Base-by-base conservation (phyloP, 345 rosid species). In the Orychophragmus violaceus region DNA sequence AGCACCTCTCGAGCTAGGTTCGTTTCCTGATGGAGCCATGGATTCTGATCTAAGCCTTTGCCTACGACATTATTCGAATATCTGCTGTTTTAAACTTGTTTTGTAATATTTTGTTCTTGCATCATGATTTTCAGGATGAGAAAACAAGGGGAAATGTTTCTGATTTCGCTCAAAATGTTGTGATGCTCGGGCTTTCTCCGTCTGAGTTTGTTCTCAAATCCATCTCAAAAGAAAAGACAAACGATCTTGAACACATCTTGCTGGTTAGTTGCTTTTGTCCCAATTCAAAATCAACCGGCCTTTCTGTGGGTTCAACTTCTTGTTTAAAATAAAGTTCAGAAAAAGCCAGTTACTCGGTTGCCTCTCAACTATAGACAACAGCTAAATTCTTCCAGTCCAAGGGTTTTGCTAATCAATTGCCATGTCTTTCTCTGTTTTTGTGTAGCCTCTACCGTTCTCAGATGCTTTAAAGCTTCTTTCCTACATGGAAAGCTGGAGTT, bases 401-500 rank as follows among this genome's bases (percentile, higher is more conserved):
- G 57, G 27, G 4, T 53, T 24, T 52, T 52, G 24, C 45, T 72
- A 24, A 71, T 39, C 27, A 37, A 9, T 27, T 16, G 18, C 25
- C n/a, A 5, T 71, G 42, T 14, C 56, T 18, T 41, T 36, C 9
- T 54, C 12, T 59, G 14, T 19, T 68, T 59, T 24, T 32, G 22
- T 72, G 71, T 82, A 90, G 99, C 85, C 92, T 58, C 73, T 94
- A 68, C 87, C 95, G 68, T 94, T 94, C 82, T 87, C 99, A 29
- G 96, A 88, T 82, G 87, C 93, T 59, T 76, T 94, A 68, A 94
- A 85, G 84, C 86, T 94, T 64, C 76, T 94, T 17, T 80, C 85
- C 49, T 90, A 85, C 76, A 54, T 76, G 73, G 81, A 82, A 82
- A 84, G 79, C 66, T 94, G 97, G 99, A 79, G 81, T 77, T 64